These are phyloP conservation scores for Plasmodiophora brassicae DNA, from an alignment of 208 protist genomes.

Conservation along the genomic window DNA sequence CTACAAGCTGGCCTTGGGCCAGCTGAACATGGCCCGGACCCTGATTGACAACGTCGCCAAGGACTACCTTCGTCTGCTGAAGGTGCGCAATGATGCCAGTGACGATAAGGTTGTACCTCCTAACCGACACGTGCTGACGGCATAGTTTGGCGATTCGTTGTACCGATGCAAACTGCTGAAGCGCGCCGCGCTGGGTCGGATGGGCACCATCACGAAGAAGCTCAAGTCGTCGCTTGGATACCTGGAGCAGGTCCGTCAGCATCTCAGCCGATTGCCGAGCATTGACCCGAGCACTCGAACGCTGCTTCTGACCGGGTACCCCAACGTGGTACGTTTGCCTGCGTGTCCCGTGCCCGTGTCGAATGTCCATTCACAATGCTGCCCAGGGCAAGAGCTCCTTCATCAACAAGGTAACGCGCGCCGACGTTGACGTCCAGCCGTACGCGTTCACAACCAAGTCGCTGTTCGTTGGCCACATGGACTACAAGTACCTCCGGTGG, in stretches of 20 bases:
- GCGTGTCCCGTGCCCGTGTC: too few species aligned
- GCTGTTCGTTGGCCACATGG: constrained; percentile 98
- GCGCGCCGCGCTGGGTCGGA: constrained; percentile 91
- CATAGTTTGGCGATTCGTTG: constrained; percentile 50
- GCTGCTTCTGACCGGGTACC: constrained; percentile 94
- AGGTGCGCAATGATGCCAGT: constrained; percentile 35
- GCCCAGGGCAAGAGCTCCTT: constrained; percentile 99
- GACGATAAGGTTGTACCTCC: not conserved
- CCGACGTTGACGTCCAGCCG: constrained; percentile 99
- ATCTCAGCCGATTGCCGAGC: constrained; percentile 96
- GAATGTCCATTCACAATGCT: too few species aligned
- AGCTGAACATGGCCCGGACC: constrained; percentile 90
- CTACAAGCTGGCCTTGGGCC: constrained; percentile 99
- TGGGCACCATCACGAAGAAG: constrained; percentile 54
- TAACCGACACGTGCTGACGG: not conserved
- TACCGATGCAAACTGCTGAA: constrained; percentile 99
- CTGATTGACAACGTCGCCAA: constrained; percentile 94
- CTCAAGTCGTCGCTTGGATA: constrained; percentile 85
- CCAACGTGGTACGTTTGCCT: too few species aligned
- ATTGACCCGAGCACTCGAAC: constrained; percentile 98
- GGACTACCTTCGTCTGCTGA: constrained; percentile 90
- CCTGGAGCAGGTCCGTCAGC: constrained; percentile 99
- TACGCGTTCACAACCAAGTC: constrained; percentile 99
- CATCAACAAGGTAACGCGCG: constrained; percentile 99
- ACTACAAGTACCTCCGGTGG: constrained; percentile 97